Conservation (phyloP, 2,329 filamentous ascomycete species). For the Tolypocladium album region DNA sequence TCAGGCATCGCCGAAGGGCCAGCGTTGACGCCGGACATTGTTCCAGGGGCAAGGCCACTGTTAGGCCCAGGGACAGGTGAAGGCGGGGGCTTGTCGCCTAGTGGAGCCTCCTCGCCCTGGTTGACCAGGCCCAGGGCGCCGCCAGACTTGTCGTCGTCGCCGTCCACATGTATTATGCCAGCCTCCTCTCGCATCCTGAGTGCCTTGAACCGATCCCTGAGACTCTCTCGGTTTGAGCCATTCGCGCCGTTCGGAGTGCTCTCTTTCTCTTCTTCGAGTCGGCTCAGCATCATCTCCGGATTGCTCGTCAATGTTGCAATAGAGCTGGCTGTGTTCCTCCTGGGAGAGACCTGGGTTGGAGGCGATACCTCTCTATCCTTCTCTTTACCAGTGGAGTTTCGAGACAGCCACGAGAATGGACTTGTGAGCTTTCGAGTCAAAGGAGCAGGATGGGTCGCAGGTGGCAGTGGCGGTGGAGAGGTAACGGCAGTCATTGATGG, state of each 20-base stretch:
- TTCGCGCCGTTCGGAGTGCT: slow-evolving; percentile 31
- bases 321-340: slow-evolving; percentile 69
- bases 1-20: slow-evolving; percentile 62
- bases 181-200: slow-evolving; percentile 66
- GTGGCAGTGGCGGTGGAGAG: slow-evolving; percentile 17
- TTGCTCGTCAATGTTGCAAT: slow-evolving; percentile 71
- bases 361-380: slow-evolving; percentile 44
- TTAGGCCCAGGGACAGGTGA: slow-evolving; percentile 55
- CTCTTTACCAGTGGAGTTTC: slow-evolving; percentile 50
- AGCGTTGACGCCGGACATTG: slow-evolving; percentile 68
- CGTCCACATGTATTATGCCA: slow-evolving; percentile 38
- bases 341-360: slow-evolving; percentile 33
- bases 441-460: slow-evolving; percentile 14
- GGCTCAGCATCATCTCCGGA: slow-evolving; percentile 66
- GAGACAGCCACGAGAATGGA: slow-evolving; percentile 77
- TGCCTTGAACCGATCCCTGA: slow-evolving; percentile 71
- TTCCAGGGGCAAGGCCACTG: slow-evolving; percentile 67
- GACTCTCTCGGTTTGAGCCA: slow-evolving; percentile 44
- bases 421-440: slow-evolving; percentile 66
- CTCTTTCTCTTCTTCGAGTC: slow-evolving; percentile 62
- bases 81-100: slow-evolving; percentile 20
- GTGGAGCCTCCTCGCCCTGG: slow-evolving; percentile 13
- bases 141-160: slow-evolving; percentile 40
- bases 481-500: slow-evolving; percentile 20
- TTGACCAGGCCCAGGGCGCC: slow-evolving; percentile 11